Conservation (phyloP, 2,329 filamentous ascomycete species). For the Erysiphe pulchra region DNA sequence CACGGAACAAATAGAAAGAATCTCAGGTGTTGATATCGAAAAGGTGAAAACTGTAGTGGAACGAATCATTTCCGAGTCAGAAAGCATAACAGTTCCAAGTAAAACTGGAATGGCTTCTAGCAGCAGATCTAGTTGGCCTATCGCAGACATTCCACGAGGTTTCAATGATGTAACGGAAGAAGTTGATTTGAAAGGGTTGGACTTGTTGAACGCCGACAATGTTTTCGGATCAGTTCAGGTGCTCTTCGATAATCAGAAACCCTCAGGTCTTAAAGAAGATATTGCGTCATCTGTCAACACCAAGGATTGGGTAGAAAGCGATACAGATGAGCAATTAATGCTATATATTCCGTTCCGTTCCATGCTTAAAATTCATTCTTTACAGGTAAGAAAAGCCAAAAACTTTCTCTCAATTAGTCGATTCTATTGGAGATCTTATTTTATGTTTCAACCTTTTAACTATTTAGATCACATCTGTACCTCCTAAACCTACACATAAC, state of each 20-base stretch:
- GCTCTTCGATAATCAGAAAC: conserved; percentile 46
- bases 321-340: conserved; percentile 91
- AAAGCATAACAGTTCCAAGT: conserved; percentile 15
- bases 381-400: conserved; percentile 24
- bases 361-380: conserved; percentile 67
- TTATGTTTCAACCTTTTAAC: too few relatives aligned
- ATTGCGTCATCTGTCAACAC: conserved; percentile 21
- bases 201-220: conserved; percentile 68
- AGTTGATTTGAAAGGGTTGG: conserved; percentile 54
- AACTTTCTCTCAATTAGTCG: too few relatives aligned
- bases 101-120: conserved; percentile 10
- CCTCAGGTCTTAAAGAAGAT: conserved; percentile 32
- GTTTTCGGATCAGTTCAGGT: conserved; percentile 46
- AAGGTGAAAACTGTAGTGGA: conserved; percentile 46
- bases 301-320: conserved; percentile 82
- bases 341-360: conserved; percentile 76
- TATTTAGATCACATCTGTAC: conserved; percentile 55
- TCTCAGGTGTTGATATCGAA: conserved; percentile 47
- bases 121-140: conserved; percentile 38
- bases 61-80: conserved; percentile 41
- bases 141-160: conserved; percentile 47
- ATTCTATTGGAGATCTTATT: too few relatives aligned
- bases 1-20: conserved; percentile 37
- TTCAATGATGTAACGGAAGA: conserved; percentile 67
- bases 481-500: conserved; percentile 21